Base-by-base conservation (phyloP, 345 rosid species). In the Hypericum androsaemum region DNA sequence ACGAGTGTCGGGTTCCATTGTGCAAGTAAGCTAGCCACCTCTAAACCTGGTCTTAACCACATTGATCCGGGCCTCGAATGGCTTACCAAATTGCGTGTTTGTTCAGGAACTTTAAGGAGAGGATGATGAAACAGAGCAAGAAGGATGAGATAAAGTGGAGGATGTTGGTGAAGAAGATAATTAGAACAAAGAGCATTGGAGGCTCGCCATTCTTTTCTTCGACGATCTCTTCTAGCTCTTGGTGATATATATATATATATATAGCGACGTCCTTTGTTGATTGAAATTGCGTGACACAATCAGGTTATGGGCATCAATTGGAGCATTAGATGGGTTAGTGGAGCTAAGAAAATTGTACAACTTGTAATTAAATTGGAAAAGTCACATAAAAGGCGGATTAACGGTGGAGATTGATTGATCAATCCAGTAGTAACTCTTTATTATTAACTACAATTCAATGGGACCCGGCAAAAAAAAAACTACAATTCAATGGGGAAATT, bases 71-170 rank as follows among this genome's bases (percentile, higher is more conserved):
- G 32, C 32, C 4, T 22, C 4, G 66, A 4, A 22, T 1, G 32
- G 4, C 2, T 22, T 1, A 40, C 53, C 58, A 58, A 58, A 17
- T 7, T 22, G 10, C 6, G n/a, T n/a, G 7, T 53, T 14, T 1
- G 22, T 47, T 28, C 75, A 77, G 94, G 67, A 90, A 71, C 62
- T 82, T 89, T 53, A 84, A 76, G 77, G 80, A 62, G 72, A 86
- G 70, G 81, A 69, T 70, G 12, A 69, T 41, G 73, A 81, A 58
- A 50, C 54, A 51, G 11, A 51, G 54, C 54, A 51, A 51, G 54
- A 51, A 51, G 54, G 54, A 51, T 8, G 54, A 51, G 41, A 51
- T 37, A 3, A 35, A 16, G 41, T 51, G 54, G 54, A 51, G 74
- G 71, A 82, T 79, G 8, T 73, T 90, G 12, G 76, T 79, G 68